Evolutionary conservation across 2,329 filamentous ascomycete species (phyloP), one percentile per base, ranked within the genome.

Genomic region (Fusarium circinatum): DNA sequence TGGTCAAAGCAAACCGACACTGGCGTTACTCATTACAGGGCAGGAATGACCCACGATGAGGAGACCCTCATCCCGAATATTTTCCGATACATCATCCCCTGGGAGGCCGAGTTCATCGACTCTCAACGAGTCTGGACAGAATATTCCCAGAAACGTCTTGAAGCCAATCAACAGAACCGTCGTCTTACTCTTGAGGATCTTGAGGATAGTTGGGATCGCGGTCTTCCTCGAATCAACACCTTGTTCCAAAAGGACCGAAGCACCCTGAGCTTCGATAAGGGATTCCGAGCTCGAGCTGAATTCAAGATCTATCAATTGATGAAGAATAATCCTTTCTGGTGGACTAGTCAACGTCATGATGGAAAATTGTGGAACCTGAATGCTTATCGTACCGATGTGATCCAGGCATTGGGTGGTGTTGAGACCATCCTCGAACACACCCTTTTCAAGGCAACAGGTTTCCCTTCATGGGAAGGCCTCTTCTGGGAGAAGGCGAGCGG

Each of bases 291-390:
- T 20, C 90, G 96, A 61, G 94, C 96, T 17, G 96, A 99, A 82
- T 99, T 99, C 87, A 99, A 99, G 87, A 92, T 96, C 36, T 99
- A 98, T 81, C 96, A 98, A 82, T 87, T 98, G 69, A 98, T 99
- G 96, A 98, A 97, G 90, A 97, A 93, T 84, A 98, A 98, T 81
- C 96, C 96, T 0, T 98, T 98, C 87, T 98, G 95, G 95, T 99
- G 96, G 96, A 99, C 96, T 8, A 97, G 94, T 78, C 96, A 98
- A 83, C 89, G 96, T 44, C 97, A 99, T 79, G 96, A 99, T 78
- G 96, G 96, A 80, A 98, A 98, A 80, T 84, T 99, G 9, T 99
- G 96, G 96, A 98, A 98, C 74, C 83, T 99, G 61, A 98, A 98
- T 75, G 94, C 94, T 3, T 98, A 98, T 84, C 88, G 96, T 71